Evolutionary conservation across 2,329 filamentous ascomycete genomes (phyloP), one percentile per base, ranked within the genome.

Genomic region (Colletotrichum lindemuthianum): DNA sequence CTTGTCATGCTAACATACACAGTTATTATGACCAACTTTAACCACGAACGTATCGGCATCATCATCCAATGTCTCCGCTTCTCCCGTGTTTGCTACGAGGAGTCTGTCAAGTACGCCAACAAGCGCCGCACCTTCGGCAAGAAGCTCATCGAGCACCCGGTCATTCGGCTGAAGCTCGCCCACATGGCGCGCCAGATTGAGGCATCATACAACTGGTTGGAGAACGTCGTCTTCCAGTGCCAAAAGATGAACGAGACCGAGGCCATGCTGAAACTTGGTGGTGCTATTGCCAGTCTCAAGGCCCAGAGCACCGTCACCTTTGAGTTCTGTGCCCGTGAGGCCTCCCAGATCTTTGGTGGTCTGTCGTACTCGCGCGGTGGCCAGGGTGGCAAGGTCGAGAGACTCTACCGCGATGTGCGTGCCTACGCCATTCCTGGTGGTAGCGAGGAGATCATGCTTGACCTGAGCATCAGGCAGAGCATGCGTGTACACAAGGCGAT

Each of bases 11-110:
- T 73, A 58, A 74, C 67, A 7, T 7, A 8, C 4, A 24, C 65
- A 87, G 93, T 97, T 75, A 95, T 99, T 84, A 98, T 98, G 95
- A 97, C 93, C 77, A 97, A 97, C 86, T 97, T 97, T 85, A 98
- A 98, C 87, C 96, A 98, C 85, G 96, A 99, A 83, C 92, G 96
- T 68, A 94, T 99, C 72, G 96, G 96, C 68, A 98, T 99, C 79
- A 94, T 98, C 81, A 98, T 98, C 82, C 96, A 99, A 81, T 97
- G 90, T 74, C 79, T 97, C 69, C 93, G 96, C 74, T 98, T 99
- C 87, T 90, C 92, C 47, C 93, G 96, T 70, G 95, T 98, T 70
- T 97, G 94, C 86, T 97, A 93, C 84, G 95, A 98, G 77, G 96
- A 99, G 81, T 92, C 91, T 32, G 87, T 98, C 78, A 96, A 96